phyloP scores from a whole-genome alignment of 2,329 filamentous ascomycete species.

The Penicillium nordicum region DNA sequence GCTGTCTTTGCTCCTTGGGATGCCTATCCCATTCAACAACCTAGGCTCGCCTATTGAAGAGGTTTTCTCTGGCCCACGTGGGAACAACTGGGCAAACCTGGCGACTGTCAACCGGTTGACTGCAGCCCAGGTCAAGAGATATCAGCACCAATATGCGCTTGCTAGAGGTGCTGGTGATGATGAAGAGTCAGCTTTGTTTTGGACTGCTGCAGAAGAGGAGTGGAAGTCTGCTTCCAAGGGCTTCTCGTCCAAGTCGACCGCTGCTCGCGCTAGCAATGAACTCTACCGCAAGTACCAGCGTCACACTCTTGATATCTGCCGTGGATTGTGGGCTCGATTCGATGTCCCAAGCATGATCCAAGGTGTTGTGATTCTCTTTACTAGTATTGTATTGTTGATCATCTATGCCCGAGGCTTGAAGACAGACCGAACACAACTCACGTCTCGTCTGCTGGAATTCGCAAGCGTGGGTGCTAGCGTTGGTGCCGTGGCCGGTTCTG shows the following conservation, averaged over 20 bases:
- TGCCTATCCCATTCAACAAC: slow-evolving; percentile 95
- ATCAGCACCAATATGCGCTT: slow-evolving; percentile 77
- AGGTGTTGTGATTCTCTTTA: slow-evolving; percentile 68
- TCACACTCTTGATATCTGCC: slow-evolving; percentile 74
- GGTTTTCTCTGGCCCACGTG: slow-evolving; percentile 71
- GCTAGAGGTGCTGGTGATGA: slow-evolving; percentile 66
- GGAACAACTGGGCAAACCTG: slow-evolving; percentile 71
- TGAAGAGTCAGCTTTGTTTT: slow-evolving; percentile 56
- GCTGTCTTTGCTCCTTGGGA: slow-evolving; percentile 76
- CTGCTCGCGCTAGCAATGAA: slow-evolving; percentile 46
- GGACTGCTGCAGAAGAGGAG: slow-evolving; percentile 56
- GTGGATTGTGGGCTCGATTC: slow-evolving; percentile 86
- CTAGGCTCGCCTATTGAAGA: slow-evolving; percentile 90
- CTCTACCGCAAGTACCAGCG: slow-evolving; percentile 72
- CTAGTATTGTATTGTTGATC: slow-evolving; percentile 65
- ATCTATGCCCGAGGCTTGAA: slow-evolving; percentile 65
- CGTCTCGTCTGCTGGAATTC: slow-evolving; percentile 51
- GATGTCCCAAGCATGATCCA: slow-evolving; percentile 81
- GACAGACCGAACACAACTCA: slow-evolving; percentile 53
- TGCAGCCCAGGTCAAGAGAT: slow-evolving; percentile 81
- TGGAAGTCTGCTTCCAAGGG: slow-evolving; percentile 48
- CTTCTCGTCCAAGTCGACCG: slow-evolving; percentile 34
- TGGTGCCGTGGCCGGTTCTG: slow-evolving; percentile 38
- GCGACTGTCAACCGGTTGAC: slow-evolving; percentile 73
- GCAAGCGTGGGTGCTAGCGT: slow-evolving; percentile 49